Conservation (phyloP, 164 flowering plant genomes). For the Chloranthus sessilifolius region DNA sequence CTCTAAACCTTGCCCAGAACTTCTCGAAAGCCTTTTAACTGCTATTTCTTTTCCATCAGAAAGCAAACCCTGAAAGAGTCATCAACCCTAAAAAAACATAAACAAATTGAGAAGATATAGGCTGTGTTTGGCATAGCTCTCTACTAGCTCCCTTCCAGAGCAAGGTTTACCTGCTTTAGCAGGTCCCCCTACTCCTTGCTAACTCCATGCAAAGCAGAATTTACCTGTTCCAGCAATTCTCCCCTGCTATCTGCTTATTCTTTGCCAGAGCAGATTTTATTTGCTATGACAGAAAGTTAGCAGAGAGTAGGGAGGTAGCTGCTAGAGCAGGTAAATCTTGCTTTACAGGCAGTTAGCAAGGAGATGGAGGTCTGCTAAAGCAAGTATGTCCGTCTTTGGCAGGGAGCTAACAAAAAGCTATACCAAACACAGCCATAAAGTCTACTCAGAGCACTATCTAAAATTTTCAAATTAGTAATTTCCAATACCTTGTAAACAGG, state of each 20-base stretch:
- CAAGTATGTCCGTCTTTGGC: background rate
- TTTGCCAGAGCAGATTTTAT: too few species aligned
- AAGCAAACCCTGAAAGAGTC: slow-evolving; percentile 12
- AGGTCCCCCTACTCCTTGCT: too few species aligned
- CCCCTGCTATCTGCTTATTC: background rate
- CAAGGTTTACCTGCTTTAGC: background rate
- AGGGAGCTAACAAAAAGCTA: background rate
- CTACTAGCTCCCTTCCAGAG: background rate
- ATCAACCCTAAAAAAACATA: background rate
- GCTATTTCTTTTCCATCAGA: slow-evolving; percentile 13
- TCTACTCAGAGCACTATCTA: background rate
- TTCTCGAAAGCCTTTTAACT: slow-evolving; percentile 16
- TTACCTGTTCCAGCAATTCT: background rate
- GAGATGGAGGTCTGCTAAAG: background rate
- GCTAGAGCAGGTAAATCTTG: too few species aligned
- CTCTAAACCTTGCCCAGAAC: slow-evolving; percentile 14
- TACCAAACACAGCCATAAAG: slow-evolving; percentile 10
- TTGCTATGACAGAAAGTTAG: too few species aligned
- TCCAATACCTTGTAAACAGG: background rate
- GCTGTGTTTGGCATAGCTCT: background rate
- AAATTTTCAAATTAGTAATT: background rate
- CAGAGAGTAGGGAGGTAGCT: too few species aligned
- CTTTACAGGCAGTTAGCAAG: too few species aligned
- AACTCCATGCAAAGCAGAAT: background rate
- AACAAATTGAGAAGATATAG: background rate